Evolutionary conservation across 305 asterid species (phyloP).

Genomic region (Fraxinus nigra): DNA sequence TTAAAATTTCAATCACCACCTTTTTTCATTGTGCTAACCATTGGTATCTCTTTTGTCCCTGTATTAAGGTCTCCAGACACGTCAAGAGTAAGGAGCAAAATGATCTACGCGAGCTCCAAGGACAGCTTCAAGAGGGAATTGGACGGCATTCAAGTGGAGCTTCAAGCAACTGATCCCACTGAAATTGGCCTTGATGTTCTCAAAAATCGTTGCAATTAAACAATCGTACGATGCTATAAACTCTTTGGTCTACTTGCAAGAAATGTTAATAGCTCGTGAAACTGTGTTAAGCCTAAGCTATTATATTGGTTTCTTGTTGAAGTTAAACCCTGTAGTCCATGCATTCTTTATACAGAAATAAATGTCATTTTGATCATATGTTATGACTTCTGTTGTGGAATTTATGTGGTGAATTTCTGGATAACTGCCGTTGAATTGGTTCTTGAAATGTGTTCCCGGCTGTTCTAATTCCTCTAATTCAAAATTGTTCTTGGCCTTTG

Average conservation of each 20-base stretch:
- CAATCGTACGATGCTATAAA: slow-evolving; percentile 21
- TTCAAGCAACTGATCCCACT: slow-evolving; percentile 78
- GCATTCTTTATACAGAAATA: slow-evolving; percentile 4
- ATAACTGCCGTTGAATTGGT: slow-evolving; percentile 17
- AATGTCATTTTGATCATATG: slow-evolving; percentile 22
- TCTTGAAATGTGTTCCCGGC: slow-evolving; percentile 20
- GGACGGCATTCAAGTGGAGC: slow-evolving; percentile 73
- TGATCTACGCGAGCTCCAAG: slow-evolving; percentile 76
- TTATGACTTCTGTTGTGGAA: slow-evolving; percentile 17
- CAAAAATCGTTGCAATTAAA: slow-evolving; percentile 60
- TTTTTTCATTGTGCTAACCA: background rate
- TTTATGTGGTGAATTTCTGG: slow-evolving; percentile 18
- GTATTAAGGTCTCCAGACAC: slow-evolving; percentile 65
- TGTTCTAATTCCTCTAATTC: background rate
- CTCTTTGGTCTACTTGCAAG: slow-evolving; percentile 32
- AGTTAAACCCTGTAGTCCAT: slow-evolving; percentile 31
- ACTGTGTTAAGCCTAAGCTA: slow-evolving; percentile 32
- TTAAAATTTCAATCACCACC: background rate
- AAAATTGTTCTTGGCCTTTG: slow-evolving; percentile 1
- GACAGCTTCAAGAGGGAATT: slow-evolving; percentile 78
- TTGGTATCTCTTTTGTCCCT: background rate
- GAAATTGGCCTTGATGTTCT: slow-evolving; percentile 71
- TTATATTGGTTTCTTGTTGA: slow-evolving; percentile 33
- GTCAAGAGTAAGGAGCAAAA: slow-evolving; percentile 66
- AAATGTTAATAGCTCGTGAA: slow-evolving; percentile 49